Conservation (phyloP, 225 moss, liverwort and hornwort species). For the Sphagnum tenellum region DNA sequence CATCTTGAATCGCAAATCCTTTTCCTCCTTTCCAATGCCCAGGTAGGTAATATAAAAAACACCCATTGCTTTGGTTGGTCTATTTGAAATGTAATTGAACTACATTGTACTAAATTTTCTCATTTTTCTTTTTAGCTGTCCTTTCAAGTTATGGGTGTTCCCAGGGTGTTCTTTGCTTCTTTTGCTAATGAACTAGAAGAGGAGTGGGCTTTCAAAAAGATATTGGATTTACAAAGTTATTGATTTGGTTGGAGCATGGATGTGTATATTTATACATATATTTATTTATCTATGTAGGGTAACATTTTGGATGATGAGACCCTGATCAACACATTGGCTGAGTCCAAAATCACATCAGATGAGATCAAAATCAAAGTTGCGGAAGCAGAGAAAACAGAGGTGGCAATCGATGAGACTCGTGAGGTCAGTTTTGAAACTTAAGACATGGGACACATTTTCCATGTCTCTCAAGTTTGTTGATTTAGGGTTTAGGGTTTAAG, state of each 20-base stretch:
- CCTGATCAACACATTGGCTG: constrained; percentile 78
- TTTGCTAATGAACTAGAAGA: too few relatives aligned
- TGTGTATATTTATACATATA: too few relatives aligned
- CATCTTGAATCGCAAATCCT: constrained; percentile 74
- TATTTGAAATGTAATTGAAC: too few relatives aligned
- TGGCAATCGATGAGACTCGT: constrained; percentile 79
- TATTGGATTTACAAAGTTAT: too few relatives aligned
- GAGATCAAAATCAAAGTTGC: constrained; percentile 80
- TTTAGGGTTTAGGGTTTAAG: too few relatives aligned
- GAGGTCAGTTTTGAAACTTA: constrained; percentile 31
- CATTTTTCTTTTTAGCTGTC: too few relatives aligned
- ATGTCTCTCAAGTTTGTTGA: neutral
- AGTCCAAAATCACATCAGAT: constrained; percentile 79
- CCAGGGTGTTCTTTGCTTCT: too few relatives aligned
- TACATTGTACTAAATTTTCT: too few relatives aligned
- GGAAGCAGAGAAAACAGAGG: constrained; percentile 74
- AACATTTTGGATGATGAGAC: constrained; percentile 83
- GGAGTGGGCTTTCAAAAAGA: too few relatives aligned
- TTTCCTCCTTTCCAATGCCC: constrained; percentile 56
- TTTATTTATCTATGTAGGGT: constrained; percentile 22
- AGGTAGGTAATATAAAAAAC: constrained; percentile 20
- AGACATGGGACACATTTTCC: constrained; percentile 1
- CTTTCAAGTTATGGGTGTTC: too few relatives aligned
- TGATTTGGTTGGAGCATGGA: too few relatives aligned
- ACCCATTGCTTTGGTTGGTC: too few relatives aligned